Percentiles rank a stretch among this genome's conserved stretches.
Conservation (phyloP, 2,329 filamentous ascomycete species). For the Pyrenophora tritici-repentis region DNA sequence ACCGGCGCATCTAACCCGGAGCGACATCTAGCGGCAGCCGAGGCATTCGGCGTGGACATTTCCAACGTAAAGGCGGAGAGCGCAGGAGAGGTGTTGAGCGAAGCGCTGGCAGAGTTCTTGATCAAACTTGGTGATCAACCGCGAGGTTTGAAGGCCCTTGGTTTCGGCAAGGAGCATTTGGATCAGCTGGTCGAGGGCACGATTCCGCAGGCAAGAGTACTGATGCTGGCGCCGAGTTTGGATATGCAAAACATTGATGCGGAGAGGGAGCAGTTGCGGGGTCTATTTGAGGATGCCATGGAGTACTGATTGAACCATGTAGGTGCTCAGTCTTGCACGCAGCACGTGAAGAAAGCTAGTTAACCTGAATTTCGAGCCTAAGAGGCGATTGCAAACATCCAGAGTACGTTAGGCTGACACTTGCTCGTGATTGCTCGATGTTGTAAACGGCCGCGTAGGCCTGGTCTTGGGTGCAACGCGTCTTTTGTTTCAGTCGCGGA, state of each 20-base stretch:
- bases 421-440: too few species aligned
- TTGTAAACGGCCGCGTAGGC: too few species aligned
- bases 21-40: conserved; percentile 85
- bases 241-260: conserved; percentile 53
- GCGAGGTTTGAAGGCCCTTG: conserved; percentile 78
- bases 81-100: conserved; percentile 84
- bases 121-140: conserved; percentile 88
- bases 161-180: conserved; percentile 76
- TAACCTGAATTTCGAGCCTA: neutral
- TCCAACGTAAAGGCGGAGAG: conserved; percentile 85
- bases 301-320: conserved; percentile 29
- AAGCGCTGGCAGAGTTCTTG: conserved; percentile 82
- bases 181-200: conserved; percentile 91
- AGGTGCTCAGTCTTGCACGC: neutral
- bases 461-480: too few species aligned
- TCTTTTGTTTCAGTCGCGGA: too few species aligned
- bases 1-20: conserved; percentile 91
- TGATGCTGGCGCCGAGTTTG: conserved; percentile 88
- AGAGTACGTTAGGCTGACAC: neutral
- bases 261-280: conserved; percentile 55
- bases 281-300: conserved; percentile 56
- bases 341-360: neutral
- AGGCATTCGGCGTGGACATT: conserved; percentile 88
- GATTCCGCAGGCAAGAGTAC: conserved; percentile 84
- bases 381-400: neutral